Evolutionary conservation across 2,329 filamentous ascomycete genomes (phyloP), one percentile per base, ranked within the genome.

Genomic region (Penicillium italicum): DNA sequence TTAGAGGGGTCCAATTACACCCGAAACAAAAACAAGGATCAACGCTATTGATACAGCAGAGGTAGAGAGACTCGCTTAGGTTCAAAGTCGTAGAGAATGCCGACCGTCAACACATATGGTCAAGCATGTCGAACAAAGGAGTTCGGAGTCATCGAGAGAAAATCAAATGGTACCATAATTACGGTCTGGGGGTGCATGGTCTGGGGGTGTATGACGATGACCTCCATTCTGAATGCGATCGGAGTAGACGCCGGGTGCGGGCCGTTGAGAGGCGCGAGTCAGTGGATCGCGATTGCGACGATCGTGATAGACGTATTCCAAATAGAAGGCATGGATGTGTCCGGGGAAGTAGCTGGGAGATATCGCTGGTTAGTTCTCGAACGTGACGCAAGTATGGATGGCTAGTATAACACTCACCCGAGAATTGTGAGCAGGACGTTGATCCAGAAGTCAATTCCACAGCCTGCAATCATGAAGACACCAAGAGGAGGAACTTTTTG

Each of bases 271-370:
- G 8, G 60, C 47, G 22, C 64, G 58, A 28, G 62, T 64, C 18
- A 62, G 38, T 20, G 64, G 61, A 33, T 66, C 66, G 36, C 61
- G 62, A 24, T 64, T 60, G 43, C 68, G 82, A 37, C 87, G 87
- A 66, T 90, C 84, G 72, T 87, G 93, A 77, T 92, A 96, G 59
- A 95, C 79, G 71, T 91, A 95, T 74, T 91, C 85, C 58, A 91
- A 63, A 71, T 92, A 94, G 72, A 92, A 91, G 41, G 89, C 89
- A 70, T 91, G 86, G 40, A 93, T 82, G 63, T 91, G 86, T 8
- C 89, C 90, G 0, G 90, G 90, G 48, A 94, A 74, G 71, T 87
- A 89, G n/a, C 84, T 85, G 56, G 30, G 50, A 30, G 8, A 31
- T 18, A 24, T 4, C 2, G 14, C n/a, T 40, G 24, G 38, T 61